phyloP scores from a whole-genome alignment of 176 grass and related monocot genomes.

The Elymus sibiricus region DNA sequence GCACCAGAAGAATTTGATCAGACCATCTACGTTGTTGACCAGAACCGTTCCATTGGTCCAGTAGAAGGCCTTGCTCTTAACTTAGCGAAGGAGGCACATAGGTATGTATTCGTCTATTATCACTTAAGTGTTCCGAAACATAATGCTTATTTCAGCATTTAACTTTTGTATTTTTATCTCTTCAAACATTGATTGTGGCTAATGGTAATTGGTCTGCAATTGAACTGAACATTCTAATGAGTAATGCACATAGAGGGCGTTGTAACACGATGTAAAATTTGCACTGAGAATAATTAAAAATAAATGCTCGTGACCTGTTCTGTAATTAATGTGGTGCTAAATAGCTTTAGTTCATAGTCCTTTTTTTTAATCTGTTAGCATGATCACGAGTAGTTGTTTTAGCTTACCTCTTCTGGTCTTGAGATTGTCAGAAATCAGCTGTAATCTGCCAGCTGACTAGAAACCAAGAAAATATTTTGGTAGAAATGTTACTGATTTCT shows the following conservation, averaged over 20 bases:
- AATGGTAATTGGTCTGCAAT: background rate
- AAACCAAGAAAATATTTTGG: background rate
- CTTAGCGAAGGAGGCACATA: conserved; percentile 75
- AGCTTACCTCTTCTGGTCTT: background rate
- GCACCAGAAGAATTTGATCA: conserved; percentile 97
- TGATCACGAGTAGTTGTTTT: background rate
- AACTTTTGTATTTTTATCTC: background rate
- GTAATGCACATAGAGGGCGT: background rate
- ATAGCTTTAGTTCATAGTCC: background rate
- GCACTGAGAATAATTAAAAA: background rate
- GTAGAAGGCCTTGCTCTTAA: conserved; percentile 77
- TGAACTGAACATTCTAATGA: background rate
- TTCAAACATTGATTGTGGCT: background rate
- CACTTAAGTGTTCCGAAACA: background rate
- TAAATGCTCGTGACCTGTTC: background rate
- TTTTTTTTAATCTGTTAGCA: background rate
- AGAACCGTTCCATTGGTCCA: conserved; percentile 61
- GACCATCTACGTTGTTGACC: conserved; percentile 72
- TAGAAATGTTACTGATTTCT: background rate
- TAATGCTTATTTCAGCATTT: background rate
- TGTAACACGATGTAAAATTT: background rate
- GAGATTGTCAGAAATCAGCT: background rate
- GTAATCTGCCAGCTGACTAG: background rate
- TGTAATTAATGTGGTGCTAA: background rate
- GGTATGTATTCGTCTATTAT: conserved; percentile 42